Conservation (phyloP, 1,139 yeast species). For the Maudiozyma humilis region DNA sequence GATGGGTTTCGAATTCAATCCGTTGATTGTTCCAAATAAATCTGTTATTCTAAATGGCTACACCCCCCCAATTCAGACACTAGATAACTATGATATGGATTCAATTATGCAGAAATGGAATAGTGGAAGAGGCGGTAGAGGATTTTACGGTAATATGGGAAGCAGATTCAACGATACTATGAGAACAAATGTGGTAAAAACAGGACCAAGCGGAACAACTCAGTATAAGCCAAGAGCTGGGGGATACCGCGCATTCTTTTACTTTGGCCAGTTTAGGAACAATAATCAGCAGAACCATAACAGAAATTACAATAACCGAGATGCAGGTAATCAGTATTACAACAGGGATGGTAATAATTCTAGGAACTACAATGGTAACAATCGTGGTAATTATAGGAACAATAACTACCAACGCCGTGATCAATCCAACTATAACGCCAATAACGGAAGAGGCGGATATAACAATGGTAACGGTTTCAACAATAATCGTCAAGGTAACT, state of each 20-base stretch:
- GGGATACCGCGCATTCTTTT: conserved; percentile 35
- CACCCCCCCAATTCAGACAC: conserved; percentile 51
- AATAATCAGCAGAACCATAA: conserved; percentile 1
- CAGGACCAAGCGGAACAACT: conserved; percentile 34
- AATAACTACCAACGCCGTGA: conserved; percentile 2
- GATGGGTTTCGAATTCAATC: conserved; percentile 54
- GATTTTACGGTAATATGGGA: conserved; percentile 15
- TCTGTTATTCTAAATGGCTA: conserved; percentile 81
- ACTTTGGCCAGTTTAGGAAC: conserved; percentile 17
- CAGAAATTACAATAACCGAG: background rate
- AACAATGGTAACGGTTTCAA: background rate
- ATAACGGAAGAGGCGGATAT: conserved; percentile 3
- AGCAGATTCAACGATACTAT: conserved; percentile 27
- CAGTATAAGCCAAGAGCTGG: conserved; percentile 37
- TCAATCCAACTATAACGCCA: conserved; percentile 1
- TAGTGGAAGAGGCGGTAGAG: conserved; percentile 16
- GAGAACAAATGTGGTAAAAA: conserved; percentile 29
- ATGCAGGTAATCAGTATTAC: background rate
- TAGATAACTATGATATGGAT: conserved; percentile 63
- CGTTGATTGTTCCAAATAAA: conserved; percentile 48
- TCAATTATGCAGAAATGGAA: conserved; percentile 40
- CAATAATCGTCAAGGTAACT: conserved; percentile 2
- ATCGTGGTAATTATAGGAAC: conserved; percentile 20
- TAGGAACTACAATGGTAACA: conserved; percentile 11
- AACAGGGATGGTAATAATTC: conserved; percentile 5